Conservation (phyloP, 2,329 filamentous ascomycete species). For the Epicoccum nigrum region DNA sequence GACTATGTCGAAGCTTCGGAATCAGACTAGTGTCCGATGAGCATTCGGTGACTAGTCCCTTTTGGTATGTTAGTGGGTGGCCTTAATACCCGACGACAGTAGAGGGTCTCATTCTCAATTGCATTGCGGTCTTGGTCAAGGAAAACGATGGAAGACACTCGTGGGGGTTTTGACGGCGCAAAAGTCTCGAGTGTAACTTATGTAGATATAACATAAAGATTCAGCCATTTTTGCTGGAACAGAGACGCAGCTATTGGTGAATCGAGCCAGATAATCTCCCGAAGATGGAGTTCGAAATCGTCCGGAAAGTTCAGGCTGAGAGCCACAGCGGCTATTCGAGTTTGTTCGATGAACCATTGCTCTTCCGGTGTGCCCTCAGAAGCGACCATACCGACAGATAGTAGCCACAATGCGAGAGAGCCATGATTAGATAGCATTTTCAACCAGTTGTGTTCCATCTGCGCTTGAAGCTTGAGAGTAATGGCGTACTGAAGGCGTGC, state of each 20-base stretch:
- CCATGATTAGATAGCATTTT: constrained; percentile 3
- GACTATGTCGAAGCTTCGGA: not conserved
- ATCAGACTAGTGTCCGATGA: constrained; percentile 1
- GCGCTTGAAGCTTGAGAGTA: constrained; percentile 15
- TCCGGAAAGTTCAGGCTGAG: constrained; percentile 11
- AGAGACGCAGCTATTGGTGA: constrained; percentile 1
- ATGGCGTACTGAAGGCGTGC: constrained; percentile 29
- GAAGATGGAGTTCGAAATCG: constrained; percentile 4
- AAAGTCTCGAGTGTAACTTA: not conserved
- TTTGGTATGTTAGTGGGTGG: not conserved
- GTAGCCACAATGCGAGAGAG: constrained; percentile 22
- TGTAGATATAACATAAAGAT: not conserved
- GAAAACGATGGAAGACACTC: no score
- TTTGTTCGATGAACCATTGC: constrained; percentile 22
- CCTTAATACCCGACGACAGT: constrained; percentile 2
- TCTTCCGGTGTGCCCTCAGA: constrained; percentile 14
- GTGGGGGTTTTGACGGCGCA: not conserved
- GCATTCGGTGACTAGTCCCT: constrained; percentile 22
- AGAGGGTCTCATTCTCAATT: not conserved
- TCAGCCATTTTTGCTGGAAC: constrained; percentile 20
- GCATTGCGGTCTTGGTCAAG: not conserved
- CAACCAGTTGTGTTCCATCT: constrained; percentile 14
- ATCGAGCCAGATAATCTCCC: constrained; percentile 21
- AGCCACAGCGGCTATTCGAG: not conserved
- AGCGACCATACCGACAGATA: constrained; percentile 23